Evolutionary conservation across 495 filamentous ascomycete species (phyloP), one percentile per base, ranked within the genome.

Genomic region (Xylaria palmicola): DNA sequence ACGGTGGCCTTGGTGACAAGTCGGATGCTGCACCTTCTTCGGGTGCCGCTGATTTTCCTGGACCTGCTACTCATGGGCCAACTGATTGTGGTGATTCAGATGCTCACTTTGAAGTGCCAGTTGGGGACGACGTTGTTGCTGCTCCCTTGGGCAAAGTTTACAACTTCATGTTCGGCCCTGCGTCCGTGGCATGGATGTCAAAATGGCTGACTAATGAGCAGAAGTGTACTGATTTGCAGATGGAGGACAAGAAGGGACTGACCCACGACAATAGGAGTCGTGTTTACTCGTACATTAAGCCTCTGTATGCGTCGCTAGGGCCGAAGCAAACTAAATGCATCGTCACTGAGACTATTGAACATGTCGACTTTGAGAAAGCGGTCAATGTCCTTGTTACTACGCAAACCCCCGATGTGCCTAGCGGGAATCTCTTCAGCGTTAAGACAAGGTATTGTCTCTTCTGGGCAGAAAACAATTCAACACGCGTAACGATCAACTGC

Each of bases 291-390:
- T 99, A 96, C 71, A 97, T 97, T 77, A 97, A 96, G 69, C 94
- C 93, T 10, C 78, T 99, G 9, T 79, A 83, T 63, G 91, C 80
- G 17, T 78, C 90, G 0, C 92, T 99, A 66, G 94, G 94, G 0
- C 94, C 95, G 2, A 97, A 86, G 70, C 90, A 96, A 74, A 99
- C 94, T 26, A 98, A 96, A 70, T 98, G 95, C 72, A 88, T 95
- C 59, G 91, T 90, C 51, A 92, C 86, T 2, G 90, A 96, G 75
- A 87, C 79, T 20, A 67, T 99, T 15, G 91, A 96, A 57, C 77
- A 83, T 50, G 74, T 95, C 53, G 93, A 99, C 71, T 76, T 96
- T 6, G 94, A 99, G 54, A 94, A 92, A 72, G 84, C 90, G 8
- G 85, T 94, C 52, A 86, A 87, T 4, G 86, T 97, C 17, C 86